Conservation (phyloP, 345 rosid species). For the Chamaenerion angustifolium region DNA sequence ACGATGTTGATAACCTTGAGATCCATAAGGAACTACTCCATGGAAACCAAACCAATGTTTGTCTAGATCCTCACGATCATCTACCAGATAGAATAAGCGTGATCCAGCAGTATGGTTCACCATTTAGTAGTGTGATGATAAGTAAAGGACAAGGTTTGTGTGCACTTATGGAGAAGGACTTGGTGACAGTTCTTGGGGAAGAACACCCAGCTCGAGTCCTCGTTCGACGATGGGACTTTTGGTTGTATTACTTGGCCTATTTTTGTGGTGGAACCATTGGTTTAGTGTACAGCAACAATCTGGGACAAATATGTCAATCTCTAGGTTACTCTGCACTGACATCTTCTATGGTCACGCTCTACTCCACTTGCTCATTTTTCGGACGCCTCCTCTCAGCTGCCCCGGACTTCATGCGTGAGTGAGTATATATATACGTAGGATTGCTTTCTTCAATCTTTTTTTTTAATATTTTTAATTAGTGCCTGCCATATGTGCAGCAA, state of each 20-base stretch:
- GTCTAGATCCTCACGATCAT: no score
- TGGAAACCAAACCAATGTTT: no score
- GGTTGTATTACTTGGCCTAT: conserved; percentile 62
- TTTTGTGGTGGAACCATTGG: conserved; percentile 78
- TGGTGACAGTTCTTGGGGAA: conserved; percentile 47
- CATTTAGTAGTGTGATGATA: neutral
- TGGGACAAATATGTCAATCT: conserved; percentile 76
- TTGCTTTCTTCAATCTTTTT: neutral
- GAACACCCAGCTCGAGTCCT: conserved; percentile 46
- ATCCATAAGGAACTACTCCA: conserved; percentile 24
- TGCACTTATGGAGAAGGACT: conserved; percentile 27
- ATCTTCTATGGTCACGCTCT: conserved; percentile 40
- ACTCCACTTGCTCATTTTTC: conserved; percentile 72
- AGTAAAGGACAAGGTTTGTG: conserved; percentile 14
- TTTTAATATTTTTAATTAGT: no score
- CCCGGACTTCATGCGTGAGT: conserved; percentile 65
- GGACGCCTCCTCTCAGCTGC: conserved; percentile 74
- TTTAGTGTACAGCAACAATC: conserved; percentile 67
- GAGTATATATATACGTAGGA: conserved; percentile 12
- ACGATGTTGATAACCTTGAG: conserved; percentile 35
- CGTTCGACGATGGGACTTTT: conserved; percentile 52
- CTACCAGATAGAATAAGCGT: no score
- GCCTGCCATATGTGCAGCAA: conserved; percentile 60
- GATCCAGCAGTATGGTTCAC: neutral
- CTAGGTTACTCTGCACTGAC: conserved; percentile 32